Evolutionary conservation across 805 yeast species (phyloP).

Genomic region (Saturnispora serradocipensis): DNA sequence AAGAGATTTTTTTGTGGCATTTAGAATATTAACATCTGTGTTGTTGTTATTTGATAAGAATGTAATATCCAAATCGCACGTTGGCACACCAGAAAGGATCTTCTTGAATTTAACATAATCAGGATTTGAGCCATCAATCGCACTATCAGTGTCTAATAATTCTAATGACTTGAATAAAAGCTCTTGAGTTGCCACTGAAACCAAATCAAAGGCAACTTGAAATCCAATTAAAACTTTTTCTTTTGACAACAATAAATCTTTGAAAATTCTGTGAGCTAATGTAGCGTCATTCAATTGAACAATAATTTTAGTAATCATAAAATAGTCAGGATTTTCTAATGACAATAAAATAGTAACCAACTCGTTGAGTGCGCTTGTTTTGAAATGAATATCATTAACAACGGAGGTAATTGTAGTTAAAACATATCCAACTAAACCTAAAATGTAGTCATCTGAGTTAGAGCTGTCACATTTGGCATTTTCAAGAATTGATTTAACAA

Average conservation of each 20-base stretch:
- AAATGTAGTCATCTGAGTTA: slow-evolving; percentile 44
- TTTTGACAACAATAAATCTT: slow-evolving; percentile 37
- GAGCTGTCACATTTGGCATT: slow-evolving; percentile 19
- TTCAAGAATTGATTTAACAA: slow-evolving; percentile 52
- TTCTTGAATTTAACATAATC: slow-evolving; percentile 36
- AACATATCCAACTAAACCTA: slow-evolving; percentile 60
- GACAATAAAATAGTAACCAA: slow-evolving; percentile 53
- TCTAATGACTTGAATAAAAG: slow-evolving; percentile 52
- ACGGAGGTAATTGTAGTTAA: slow-evolving; percentile 57
- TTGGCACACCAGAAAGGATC: slow-evolving; percentile 84
- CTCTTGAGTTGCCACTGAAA: slow-evolving; percentile 85
- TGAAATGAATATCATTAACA: slow-evolving; percentile 55
- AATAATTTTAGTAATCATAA: slow-evolving; percentile 73
- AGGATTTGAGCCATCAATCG: slow-evolving; percentile 19
- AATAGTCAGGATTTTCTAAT: slow-evolving; percentile 65
- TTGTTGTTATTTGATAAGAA: slow-evolving; percentile 80
- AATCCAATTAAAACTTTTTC: slow-evolving; percentile 54
- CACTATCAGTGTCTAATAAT: slow-evolving; percentile 25
- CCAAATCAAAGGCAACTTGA: slow-evolving; percentile 94
- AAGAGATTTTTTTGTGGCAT: slow-evolving; percentile 67
- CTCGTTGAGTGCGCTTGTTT: slow-evolving; percentile 51
- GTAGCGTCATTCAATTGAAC: slow-evolving; percentile 76
- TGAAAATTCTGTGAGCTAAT: slow-evolving; percentile 62
- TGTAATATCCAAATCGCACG: slow-evolving; percentile 86
- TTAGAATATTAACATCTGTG: slow-evolving; percentile 74